Evolutionary conservation across 371 early-diverging fungal genomes (phyloP).

Genomic region (Blastocladiella emersonii): DNA sequence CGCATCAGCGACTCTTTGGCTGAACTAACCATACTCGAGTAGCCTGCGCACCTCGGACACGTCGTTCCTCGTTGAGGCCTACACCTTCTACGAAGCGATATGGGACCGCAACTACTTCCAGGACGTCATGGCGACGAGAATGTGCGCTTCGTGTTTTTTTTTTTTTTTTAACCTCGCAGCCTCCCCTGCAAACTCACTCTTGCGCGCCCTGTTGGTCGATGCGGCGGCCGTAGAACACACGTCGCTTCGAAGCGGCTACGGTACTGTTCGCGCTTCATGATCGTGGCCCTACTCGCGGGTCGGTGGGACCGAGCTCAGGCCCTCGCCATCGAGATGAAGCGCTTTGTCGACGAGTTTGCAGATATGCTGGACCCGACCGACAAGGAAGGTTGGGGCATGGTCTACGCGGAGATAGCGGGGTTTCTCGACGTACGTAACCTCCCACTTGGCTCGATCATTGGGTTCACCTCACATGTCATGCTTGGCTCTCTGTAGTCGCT

Average conservation of each 20-base stretch:
- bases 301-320: constrained; percentile 55
- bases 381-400: constrained; percentile 87
- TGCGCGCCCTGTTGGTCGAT: neutral
- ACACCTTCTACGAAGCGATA: constrained; percentile 90
- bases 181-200: neutral
- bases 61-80: constrained; percentile 83
- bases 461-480: too few species aligned
- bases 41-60: constrained; percentile 87
- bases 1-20: too few species aligned
- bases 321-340: constrained; percentile 63
- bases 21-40: neutral
- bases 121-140: constrained; percentile 77
- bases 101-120: constrained; percentile 86
- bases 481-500: too few species aligned
- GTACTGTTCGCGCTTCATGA: constrained; percentile 90
- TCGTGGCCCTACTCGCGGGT: constrained; percentile 82
- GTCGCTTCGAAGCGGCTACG: constrained; percentile 90
- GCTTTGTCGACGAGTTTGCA: constrained; percentile 80
- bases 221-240: constrained; percentile 41
- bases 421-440: neutral
- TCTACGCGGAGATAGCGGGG: constrained; percentile 69
- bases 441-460: too few species aligned
- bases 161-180: too few species aligned
- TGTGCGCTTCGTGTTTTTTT: too few species aligned
- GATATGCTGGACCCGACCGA: constrained; percentile 66